Evolutionary conservation across 306 rosid species (phyloP).

Genomic region (Acacia crassicarpa): DNA sequence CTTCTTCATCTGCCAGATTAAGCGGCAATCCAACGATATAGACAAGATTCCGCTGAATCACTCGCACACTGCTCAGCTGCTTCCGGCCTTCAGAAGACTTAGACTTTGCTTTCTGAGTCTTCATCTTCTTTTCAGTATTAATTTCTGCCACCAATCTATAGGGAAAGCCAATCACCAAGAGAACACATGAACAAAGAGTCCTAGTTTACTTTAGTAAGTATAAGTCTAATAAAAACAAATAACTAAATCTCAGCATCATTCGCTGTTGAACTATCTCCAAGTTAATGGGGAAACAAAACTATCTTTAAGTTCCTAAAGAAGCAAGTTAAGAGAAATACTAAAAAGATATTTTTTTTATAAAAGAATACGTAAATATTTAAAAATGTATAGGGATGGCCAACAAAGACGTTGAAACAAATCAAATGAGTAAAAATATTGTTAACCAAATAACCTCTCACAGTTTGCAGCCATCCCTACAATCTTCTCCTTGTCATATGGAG

Average conservation of each 20-base stretch:
- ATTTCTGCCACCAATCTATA: conserved; percentile 74
- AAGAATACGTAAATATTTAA: background rate
- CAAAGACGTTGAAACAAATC: background rate
- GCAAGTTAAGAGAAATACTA: background rate
- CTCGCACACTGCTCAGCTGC: conserved; percentile 95
- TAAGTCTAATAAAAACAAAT: background rate
- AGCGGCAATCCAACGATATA: conserved; percentile 85
- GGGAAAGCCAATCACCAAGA: conserved; percentile 1
- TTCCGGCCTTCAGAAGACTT: conserved; percentile 92
- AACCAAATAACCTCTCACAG: conserved; percentile 66
- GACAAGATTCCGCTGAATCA: conserved; percentile 97
- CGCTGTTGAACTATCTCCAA: conserved; percentile 4
- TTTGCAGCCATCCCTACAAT: conserved; percentile 91
- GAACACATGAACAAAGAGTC: conserved; percentile 14
- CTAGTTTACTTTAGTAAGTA: background rate
- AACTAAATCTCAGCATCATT: background rate
- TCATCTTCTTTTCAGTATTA: conserved; percentile 70
- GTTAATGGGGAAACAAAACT: background rate
- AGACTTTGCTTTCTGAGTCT: conserved; percentile 75
- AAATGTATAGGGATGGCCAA: background rate
- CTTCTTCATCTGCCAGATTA: conserved; percentile 84
- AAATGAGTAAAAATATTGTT: conserved; percentile 22
- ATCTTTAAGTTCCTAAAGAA: background rate
- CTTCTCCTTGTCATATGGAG: conserved; percentile 91
- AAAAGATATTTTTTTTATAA: background rate